phyloP scores from a whole-genome alignment of 495 filamentous ascomycete genomes.

The Xylaria nigripes region DNA sequence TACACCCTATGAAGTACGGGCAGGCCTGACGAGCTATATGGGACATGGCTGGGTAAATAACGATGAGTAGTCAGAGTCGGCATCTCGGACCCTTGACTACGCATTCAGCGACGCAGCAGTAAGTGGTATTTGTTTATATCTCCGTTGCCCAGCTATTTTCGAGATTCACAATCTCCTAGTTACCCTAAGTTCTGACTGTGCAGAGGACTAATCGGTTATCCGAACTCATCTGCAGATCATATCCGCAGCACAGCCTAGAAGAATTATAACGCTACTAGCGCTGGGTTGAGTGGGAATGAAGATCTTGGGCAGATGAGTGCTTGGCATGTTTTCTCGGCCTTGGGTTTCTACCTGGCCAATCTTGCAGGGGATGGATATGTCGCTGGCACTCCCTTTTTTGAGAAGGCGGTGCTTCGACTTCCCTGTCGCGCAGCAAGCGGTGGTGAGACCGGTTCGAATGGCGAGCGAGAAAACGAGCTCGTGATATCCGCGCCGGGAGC shows the following conservation, averaged over 20 bases:
- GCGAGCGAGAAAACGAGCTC: constrained; percentile 10
- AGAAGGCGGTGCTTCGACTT: constrained; percentile 18
- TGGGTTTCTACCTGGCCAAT: constrained; percentile 26
- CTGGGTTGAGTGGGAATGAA: constrained; percentile 26
- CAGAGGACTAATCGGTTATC: constrained; percentile 16
- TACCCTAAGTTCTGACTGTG: too few species aligned
- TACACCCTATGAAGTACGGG: constrained; percentile 26
- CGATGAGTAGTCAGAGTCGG: constrained; percentile 27
- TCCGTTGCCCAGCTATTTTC: neutral
- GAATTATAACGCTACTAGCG: constrained; percentile 24
- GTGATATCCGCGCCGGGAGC: constrained; percentile 23
- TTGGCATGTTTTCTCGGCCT: constrained; percentile 27
- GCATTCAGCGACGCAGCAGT: constrained; percentile 25
- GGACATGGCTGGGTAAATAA: constrained; percentile 30
- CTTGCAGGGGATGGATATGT: constrained; percentile 24
- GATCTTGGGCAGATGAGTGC: constrained; percentile 30
- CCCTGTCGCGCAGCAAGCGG: constrained; percentile 16
- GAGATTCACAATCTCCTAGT: neutral
- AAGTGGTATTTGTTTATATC: neutral
- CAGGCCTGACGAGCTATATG: constrained; percentile 26
- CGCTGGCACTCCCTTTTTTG: constrained; percentile 26
- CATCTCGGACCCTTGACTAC: constrained; percentile 26
- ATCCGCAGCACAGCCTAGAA: constrained; percentile 22
- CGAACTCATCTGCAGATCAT: constrained; percentile 15
- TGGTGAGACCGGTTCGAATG: constrained; percentile 5